Evolutionary conservation across 2,329 filamentous ascomycete species (phyloP), one percentile per base, ranked within the genome.

Genomic region (Fusarium beomiforme): DNA sequence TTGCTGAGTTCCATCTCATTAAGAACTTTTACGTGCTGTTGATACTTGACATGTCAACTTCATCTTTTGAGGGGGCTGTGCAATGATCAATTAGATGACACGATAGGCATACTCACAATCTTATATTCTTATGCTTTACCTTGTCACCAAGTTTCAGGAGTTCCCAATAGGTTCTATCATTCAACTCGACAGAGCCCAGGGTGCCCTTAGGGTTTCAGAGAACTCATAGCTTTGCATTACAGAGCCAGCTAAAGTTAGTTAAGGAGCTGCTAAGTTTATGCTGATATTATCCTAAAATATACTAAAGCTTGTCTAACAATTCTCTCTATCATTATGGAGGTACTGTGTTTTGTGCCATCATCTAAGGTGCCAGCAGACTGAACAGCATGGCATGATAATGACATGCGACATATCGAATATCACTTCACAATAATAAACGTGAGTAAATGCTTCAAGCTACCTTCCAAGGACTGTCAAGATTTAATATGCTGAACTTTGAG

Each of bases 391-490:
- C 19, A 54, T 41, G 56, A 23, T 21, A 47, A 59, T 66, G 64
- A 60, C 49, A 64, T 37, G 24, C 42, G 44, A 64, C 39, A 57
- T 42, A 37, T 54, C 46, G 53, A 49, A 58, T 64, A 64, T 54
- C 64, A 59, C 29, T 61, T 61, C 33, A 33, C 26, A 31, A 29
- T 12, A 16, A 39, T 5, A 29, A 54, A 64, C 37, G 49, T 51
- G 37, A 57, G n/a, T 24, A 34, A 21, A 54, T 19, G 19, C 41
- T 33, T 23, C 21, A 50, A 54, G 29, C 31, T 26, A 44, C 34
- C 29, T 68, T 42, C 41, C 17, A 58, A 31, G 26, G 41, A 31
- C 34, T 57, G 11, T 19, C 41, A 16, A 50, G 29, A 50, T 39
- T 21, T 29, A 44, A 59, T 44, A 41, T 39, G 55, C 26, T 37